A percentile compares a stretch with the other conserved stretches of the same genome.
Conservation (phyloP, 176 grass and related monocot species). For the Typha latifolia region DNA sequence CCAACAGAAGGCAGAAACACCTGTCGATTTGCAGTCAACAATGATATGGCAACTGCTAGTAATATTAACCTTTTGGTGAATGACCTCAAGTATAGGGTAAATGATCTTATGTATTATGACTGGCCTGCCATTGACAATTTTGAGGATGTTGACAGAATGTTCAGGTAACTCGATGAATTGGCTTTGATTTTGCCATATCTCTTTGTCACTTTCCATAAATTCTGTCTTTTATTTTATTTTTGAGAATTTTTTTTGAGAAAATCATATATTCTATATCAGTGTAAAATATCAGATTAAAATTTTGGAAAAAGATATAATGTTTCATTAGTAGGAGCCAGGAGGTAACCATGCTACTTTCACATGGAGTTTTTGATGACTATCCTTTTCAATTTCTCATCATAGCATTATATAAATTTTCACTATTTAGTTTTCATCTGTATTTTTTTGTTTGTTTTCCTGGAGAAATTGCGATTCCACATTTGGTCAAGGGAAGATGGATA, state of each 20-base stretch:
- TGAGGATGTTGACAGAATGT: constrained; percentile 76
- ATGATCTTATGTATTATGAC: constrained; percentile 74
- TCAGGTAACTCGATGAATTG: constrained; percentile 55
- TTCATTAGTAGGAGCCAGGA: not conserved
- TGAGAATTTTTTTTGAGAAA: not conserved
- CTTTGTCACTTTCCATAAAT: not conserved
- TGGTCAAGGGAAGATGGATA: constrained; percentile 45
- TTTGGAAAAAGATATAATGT: not conserved
- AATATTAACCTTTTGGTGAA: constrained; percentile 25
- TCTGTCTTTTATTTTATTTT: not conserved
- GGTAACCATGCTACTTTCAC: not conserved
- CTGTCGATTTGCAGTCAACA: constrained; percentile 26
- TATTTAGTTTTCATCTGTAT: not conserved
- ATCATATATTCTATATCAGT: too few relatives aligned
- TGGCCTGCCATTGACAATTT: constrained; percentile 89
- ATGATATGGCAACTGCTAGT: constrained; percentile 35
- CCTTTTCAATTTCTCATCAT: constrained; percentile 5
- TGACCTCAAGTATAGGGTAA: constrained; percentile 39
- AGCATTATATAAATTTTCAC: not conserved
- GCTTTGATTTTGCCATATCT: not conserved
- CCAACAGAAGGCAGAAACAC: constrained; percentile 34
- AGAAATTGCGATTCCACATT: constrained; percentile 71
- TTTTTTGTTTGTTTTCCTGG: constrained; percentile 2
- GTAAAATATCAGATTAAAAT: too few relatives aligned
- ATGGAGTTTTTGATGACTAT: not conserved